Evolutionary conservation across 1,139 yeast genomes (phyloP).

Genomic region (Suhomyces coccinellae): DNA sequence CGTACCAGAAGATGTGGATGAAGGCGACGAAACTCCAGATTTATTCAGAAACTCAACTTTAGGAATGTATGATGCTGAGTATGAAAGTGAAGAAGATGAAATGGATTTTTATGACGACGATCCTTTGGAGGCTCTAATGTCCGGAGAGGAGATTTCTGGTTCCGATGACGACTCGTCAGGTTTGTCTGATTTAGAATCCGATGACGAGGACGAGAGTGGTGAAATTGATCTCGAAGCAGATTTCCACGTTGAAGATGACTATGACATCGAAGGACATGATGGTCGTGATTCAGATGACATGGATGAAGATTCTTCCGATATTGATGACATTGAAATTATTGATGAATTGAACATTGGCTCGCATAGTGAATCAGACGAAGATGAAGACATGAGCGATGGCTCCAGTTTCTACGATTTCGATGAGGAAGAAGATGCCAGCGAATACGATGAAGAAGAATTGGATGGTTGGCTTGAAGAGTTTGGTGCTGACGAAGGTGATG

Average conservation of each 20-base stretch:
- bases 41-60: constrained; percentile 83
- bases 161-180: constrained; percentile 26
- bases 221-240: constrained; percentile 30
- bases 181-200: constrained; percentile 29
- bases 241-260: constrained; percentile 3
- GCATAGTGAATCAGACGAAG: constrained; percentile 22
- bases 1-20: constrained; percentile 54
- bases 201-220: constrained; percentile 21
- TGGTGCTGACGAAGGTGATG: constrained; percentile 23
- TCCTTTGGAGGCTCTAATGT: constrained; percentile 38
- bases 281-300: constrained; percentile 4
- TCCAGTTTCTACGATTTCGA: constrained; percentile 36
- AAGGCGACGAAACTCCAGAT: constrained; percentile 78
- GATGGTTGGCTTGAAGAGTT: constrained; percentile 50
- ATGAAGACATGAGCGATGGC: constrained; percentile 26
- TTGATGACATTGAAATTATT: constrained; percentile 36
- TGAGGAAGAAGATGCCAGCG: constrained; percentile 28
- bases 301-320: constrained; percentile 23
- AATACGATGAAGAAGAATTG: constrained; percentile 42
- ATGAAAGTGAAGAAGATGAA: constrained; percentile 57
- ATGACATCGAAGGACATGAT: constrained; percentile 22
- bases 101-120: constrained; percentile 30
- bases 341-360: constrained; percentile 42
- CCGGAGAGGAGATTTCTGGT: constrained; percentile 34
- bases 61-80: constrained; percentile 90